Conservation (phyloP, 2,329 filamentous ascomycete genomes). For the Pseudocercospora eumusae region DNA sequence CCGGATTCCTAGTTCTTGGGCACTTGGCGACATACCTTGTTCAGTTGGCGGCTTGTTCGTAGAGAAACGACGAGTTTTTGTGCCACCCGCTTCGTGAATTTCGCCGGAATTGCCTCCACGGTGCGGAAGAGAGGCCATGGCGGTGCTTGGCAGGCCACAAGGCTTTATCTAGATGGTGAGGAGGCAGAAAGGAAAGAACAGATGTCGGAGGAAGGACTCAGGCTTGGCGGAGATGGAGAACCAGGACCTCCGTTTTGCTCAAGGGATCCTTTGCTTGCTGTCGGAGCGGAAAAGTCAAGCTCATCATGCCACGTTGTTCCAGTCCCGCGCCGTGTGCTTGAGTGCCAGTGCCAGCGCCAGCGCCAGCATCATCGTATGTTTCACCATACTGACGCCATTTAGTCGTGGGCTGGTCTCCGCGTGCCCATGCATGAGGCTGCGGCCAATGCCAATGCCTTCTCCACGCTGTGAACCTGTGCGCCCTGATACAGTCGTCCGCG, state of each 20-base stretch:
- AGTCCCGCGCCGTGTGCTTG: background rate
- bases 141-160: background rate
- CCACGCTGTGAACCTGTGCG: background rate
- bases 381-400: background rate
- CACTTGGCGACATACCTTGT: constrained; percentile 28
- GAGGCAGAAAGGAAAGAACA: background rate
- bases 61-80: constrained; percentile 25
- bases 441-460: background rate
- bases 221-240: background rate
- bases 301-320: constrained; percentile 18
- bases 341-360: constrained; percentile 7
- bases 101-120: constrained; percentile 11
- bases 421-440: background rate
- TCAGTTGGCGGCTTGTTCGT: constrained; percentile 26
- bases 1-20: constrained; percentile 1
- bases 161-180: background rate
- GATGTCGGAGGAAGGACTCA: constrained; percentile 8
- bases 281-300: background rate
- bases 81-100: constrained; percentile 5
- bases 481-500: background rate
- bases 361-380: background rate
- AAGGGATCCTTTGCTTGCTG: constrained; percentile 10
- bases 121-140: constrained; percentile 15
- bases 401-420: background rate
- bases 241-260: background rate